Evolutionary conservation across 2,329 filamentous ascomycete genomes (phyloP), one percentile per base, ranked within the genome.

Genomic region (Penicillium decumbens): DNA sequence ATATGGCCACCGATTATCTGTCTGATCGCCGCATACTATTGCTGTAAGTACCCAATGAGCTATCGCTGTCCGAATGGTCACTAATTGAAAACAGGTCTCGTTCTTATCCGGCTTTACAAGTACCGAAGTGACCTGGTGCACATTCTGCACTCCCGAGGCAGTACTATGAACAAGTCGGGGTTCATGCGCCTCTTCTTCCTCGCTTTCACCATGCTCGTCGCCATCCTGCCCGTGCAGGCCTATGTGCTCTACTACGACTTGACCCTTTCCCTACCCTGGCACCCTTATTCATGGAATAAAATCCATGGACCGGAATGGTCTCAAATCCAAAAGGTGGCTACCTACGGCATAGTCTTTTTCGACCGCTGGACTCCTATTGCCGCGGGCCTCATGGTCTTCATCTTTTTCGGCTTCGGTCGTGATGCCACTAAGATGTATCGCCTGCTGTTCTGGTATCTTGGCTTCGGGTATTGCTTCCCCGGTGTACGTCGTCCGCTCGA

Each of bases 391-490:
- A 50, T 82, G 24, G 67, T 81, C 10, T 87, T 87, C 61, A 45
- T 78, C n/a, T 79, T 84, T 59, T 86, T 86, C 56, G 84, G 84
- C 7, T 77, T 82, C 13, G 84, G 83, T 27, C 72, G 71, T 24
- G 84, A 87, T 59, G 83, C 83, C 0, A 69, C 72, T 3, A 69
- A 71, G 23, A 77, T 80, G 65, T 85, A 84, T 60, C 71, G 71
- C 45, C 64, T 66, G 3, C 70, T 73, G 49, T 59, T 78, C 39
- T 53, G 70, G 23, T 65, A 63, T n/a, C 42, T 77, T 24, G 75
- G 76, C 0, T 54, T 78, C 32, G 65, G 65, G 12, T 53, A 54
- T 35, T 66, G 61, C 40, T 68, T 72, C 48, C 52, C 65, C 5
- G 41, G 51, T 2, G 48, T 68, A 35, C 46, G 41, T 25, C 57